Evolutionary conservation across 2,329 filamentous ascomycete species (phyloP), one percentile per base, ranked within the genome.

Genomic region (Fusarium illudens): DNA sequence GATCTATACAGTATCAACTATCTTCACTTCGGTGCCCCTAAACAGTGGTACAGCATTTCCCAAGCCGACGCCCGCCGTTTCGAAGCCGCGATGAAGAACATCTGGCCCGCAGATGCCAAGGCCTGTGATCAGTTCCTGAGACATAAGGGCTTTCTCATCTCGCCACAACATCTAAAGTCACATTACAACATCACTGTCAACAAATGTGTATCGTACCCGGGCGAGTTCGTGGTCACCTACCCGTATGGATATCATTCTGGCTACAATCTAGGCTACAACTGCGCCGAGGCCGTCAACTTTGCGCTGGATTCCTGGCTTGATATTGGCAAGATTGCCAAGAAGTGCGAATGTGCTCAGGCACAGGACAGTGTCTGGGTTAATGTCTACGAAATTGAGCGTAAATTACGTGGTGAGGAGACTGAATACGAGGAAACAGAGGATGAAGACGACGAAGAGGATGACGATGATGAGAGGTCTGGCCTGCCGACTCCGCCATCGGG

Each of bases 1-100:
- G 96, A 99, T 81, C 87, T 99, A 5, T 99, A 99, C 88, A 98
- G 94, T 78, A 99, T 99, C 85, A 99, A 99, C 82, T 99, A 97
- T 78, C 94, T 99, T 62, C 96, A 99, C 76, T 99, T 99, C 78
- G 96, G 96, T 57, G 96, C 96, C 2, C 96, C 96, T 0, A 99
- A 99, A 80, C 96, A 99, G 78, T 99, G 96, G 96, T 99, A 99
- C 81, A 97, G 94, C 79, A 98, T 99, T 70, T 97, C 95, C 1
- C 96, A 98, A 78, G 92, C 92, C 69, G 96, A 99, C 77, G 94
- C 95, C 13, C 89, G 94, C 52, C 90, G 92, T 15, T 99, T 99
- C 73, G 96, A 99, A 79, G 89, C 90, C 34, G 95, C 93, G 39
- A 99, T 99, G 96, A 95, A 92, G 80, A 94, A 86, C 75, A 92